A percentile compares a stretch with the other conserved stretches of the same genome.
phyloP scores from a whole-genome alignment of 106 monocot species.

The Triglochin maritima region DNA sequence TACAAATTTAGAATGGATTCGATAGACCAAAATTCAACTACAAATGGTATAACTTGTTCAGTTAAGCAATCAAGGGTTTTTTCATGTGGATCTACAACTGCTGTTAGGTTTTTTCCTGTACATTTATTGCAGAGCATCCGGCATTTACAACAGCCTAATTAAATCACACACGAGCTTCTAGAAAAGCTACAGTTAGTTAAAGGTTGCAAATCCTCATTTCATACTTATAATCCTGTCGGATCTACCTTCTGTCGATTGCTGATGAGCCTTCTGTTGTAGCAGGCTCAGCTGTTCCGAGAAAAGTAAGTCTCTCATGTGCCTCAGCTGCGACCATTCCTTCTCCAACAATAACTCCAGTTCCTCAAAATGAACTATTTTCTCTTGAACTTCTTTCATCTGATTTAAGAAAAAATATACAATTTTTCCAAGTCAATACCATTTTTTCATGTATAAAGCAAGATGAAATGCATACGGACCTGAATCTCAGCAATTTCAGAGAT shows the following conservation, averaged over 20 bases:
- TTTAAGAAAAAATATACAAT: not conserved
- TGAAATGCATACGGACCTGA: slow-evolving; percentile 30
- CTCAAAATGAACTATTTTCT: slow-evolving; percentile 60
- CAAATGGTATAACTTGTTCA: too few species aligned
- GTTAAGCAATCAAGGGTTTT: too few species aligned
- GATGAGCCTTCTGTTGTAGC: slow-evolving; percentile 2
- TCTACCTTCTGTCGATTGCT: not conserved
- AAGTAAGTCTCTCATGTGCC: slow-evolving; percentile 36
- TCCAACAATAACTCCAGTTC: slow-evolving; percentile 55
- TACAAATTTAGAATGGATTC: too few species aligned
- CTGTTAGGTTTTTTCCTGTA: too few species aligned
- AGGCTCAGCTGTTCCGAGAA: slow-evolving; percentile 54
- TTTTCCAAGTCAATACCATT: not conserved
- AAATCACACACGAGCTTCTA: too few species aligned
- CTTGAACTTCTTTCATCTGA: slow-evolving; percentile 84
- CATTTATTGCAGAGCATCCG: too few species aligned
- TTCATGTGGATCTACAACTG: too few species aligned
- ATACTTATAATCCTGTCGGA: too few species aligned
- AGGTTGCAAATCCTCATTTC: too few species aligned
- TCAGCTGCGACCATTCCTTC: slow-evolving; percentile 58
- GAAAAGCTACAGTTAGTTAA: too few species aligned
- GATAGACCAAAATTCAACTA: too few species aligned
- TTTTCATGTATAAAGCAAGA: not conserved
- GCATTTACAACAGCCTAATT: too few species aligned
- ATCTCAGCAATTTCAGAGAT: slow-evolving; percentile 55